phyloP scores from a whole-genome alignment of 768 basidiomycete genomes.

The Trametes punicea region DNA sequence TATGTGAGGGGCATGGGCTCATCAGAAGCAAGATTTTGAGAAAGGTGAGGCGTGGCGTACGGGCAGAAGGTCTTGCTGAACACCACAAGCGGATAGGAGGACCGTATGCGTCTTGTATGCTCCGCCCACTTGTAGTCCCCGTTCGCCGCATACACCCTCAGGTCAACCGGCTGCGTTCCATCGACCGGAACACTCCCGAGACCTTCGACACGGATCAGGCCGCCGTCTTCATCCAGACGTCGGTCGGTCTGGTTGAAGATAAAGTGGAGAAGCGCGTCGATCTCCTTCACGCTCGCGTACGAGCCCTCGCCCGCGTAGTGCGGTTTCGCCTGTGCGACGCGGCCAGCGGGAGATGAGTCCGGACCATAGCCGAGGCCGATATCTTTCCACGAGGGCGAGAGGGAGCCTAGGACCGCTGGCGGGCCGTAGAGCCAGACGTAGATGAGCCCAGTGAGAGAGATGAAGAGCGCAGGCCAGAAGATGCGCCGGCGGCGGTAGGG shows the following conservation, averaged over 20 bases:
- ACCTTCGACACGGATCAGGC: constrained; percentile 19
- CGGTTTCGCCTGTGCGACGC: constrained; percentile 30
- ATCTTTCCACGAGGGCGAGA: constrained; percentile 30
- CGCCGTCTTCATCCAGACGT: constrained; percentile 31
- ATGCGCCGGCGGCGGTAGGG: constrained; percentile 42
- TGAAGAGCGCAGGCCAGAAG: constrained; percentile 37
- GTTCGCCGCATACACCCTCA: constrained; percentile 55
- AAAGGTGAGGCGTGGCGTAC: constrained; percentile 39
- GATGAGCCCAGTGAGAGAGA: constrained; percentile 39
- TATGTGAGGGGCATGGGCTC: too few species aligned
- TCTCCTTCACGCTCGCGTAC: constrained; percentile 43
- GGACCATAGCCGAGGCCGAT: constrained; percentile 27
- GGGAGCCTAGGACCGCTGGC: constrained; percentile 32
- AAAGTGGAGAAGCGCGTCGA: constrained; percentile 69
- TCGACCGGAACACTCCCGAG: constrained; percentile 39
- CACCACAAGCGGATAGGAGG: constrained; percentile 62
- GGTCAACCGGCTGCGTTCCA: constrained; percentile 44
- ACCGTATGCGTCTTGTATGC: constrained; percentile 41
- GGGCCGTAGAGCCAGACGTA: constrained; percentile 43
- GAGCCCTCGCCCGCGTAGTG: constrained; percentile 18
- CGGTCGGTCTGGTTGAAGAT: constrained; percentile 49
- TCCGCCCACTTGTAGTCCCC: constrained; percentile 42
- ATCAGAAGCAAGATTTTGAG: too few species aligned
- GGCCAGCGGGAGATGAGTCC: constrained; percentile 35
- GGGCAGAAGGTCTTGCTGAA: constrained; percentile 86